These are phyloP conservation scores for Paratrypanosoma confusum DNA, from an alignment of 208 protist genomes.

Conservation along the genomic window DNA sequence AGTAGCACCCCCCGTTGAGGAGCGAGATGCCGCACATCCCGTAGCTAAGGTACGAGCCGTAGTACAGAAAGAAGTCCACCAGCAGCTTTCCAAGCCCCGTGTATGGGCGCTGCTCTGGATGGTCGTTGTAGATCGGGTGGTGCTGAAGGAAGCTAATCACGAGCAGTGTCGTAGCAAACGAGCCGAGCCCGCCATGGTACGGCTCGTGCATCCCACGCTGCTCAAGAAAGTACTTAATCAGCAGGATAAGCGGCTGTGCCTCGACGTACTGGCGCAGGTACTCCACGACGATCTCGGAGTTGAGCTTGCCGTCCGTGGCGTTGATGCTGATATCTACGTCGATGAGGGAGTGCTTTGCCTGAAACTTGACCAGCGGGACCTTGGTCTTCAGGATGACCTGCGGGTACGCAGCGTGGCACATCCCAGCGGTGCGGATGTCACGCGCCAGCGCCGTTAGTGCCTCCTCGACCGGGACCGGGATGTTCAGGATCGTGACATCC, in stretches of 20 bases:
- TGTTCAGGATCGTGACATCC: constrained; percentile 67
- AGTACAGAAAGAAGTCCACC: constrained; percentile 91
- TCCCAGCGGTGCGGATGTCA: constrained; percentile 37
- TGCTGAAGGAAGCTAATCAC: constrained; percentile 88
- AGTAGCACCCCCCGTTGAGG: constrained; percentile 36
- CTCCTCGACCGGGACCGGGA: constrained; percentile 41
- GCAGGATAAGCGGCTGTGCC: constrained; percentile 60
- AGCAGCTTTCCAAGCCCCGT: constrained; percentile 85
- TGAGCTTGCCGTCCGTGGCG: constrained; percentile 57
- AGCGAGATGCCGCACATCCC: constrained; percentile 66
- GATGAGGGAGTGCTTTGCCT: constrained; percentile 51
- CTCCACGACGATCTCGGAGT: constrained; percentile 58
- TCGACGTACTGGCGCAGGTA: constrained; percentile 60
- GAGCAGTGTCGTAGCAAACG: constrained; percentile 80
- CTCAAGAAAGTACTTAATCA: constrained; percentile 89
- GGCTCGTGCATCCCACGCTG: constrained; percentile 89
- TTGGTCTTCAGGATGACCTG: constrained; percentile 88
- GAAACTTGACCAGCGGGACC: constrained; percentile 90
- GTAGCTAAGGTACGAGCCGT: constrained; percentile 81
- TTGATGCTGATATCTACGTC: constrained; percentile 89
- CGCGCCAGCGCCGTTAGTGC: constrained; percentile 44
- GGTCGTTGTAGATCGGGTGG: constrained; percentile 63
- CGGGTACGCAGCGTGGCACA: constrained; percentile 58
- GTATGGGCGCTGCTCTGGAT: constrained; percentile 28
- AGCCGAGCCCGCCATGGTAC: constrained; percentile 87